A percentile compares a stretch with the other conserved stretches of the same genome.
Evolutionary conservation across 2,329 filamentous ascomycete genomes (phyloP).

Genomic region (Laburnicola sp.): DNA sequence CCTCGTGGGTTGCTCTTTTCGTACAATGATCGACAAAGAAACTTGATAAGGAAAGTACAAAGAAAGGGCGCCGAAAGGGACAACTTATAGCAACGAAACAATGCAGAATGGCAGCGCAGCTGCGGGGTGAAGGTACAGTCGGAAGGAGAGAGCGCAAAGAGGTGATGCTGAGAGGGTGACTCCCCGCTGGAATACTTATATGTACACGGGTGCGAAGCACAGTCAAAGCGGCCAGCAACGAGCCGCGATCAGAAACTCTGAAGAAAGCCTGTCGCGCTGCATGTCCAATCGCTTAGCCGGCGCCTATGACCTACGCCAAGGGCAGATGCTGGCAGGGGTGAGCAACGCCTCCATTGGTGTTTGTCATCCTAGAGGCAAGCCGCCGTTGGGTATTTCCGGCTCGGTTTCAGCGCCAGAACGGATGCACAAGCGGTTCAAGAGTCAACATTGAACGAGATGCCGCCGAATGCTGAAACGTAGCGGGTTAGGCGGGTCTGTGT

Average conservation of each 20-base stretch:
- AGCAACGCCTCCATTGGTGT: slow-evolving; percentile 29
- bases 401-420: slow-evolving; percentile 17
- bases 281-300: slow-evolving; percentile 29
- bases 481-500: slow-evolving; percentile 1
- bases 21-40: slow-evolving; percentile 31
- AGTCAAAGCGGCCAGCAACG: background rate
- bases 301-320: slow-evolving; percentile 31
- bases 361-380: slow-evolving; percentile 15
- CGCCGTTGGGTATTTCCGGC: slow-evolving; percentile 13
- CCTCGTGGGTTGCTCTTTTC: slow-evolving; percentile 25
- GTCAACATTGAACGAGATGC: slow-evolving; percentile 12
- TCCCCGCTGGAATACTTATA: slow-evolving; percentile 9
- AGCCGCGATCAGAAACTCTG: slow-evolving; percentile 5
- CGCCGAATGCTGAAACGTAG: slow-evolving; percentile 12
- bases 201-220: background rate
- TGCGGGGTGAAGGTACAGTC: slow-evolving; percentile 11
- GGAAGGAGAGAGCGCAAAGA: slow-evolving; percentile 5
- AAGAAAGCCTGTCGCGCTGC: slow-evolving; percentile 25
- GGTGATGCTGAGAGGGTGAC: slow-evolving; percentile 5
- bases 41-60: slow-evolving; percentile 12
- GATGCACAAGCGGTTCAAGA: slow-evolving; percentile 14
- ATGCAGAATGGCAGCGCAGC: slow-evolving; percentile 12
- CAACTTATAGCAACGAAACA: slow-evolving; percentile 15
- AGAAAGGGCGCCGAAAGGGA: slow-evolving; percentile 1
- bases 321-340: slow-evolving; percentile 13